phyloP scores from a whole-genome alignment of 2,329 filamentous ascomycete genomes.

The Pseudopyricularia cyperi region DNA sequence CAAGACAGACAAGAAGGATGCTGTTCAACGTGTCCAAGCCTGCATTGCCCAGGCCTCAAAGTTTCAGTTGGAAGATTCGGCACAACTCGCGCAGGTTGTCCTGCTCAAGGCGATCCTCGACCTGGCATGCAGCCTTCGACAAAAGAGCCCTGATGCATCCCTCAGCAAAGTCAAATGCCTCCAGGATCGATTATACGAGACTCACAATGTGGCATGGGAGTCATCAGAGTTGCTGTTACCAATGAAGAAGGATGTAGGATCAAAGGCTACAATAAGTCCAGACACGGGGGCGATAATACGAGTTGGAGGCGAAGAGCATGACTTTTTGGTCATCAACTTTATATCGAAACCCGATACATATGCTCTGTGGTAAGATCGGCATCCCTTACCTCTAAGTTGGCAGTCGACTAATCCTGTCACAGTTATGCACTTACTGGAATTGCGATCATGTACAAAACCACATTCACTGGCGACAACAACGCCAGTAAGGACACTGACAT shows the following conservation, averaged over 20 bases:
- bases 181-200: slow-evolving; percentile 48
- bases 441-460: slow-evolving; percentile 22
- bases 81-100: slow-evolving; percentile 52
- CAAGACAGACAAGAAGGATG: slow-evolving; percentile 49
- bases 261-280: slow-evolving; percentile 36
- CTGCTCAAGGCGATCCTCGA: slow-evolving; percentile 56
- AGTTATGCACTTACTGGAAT: slow-evolving; percentile 45
- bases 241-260: slow-evolving; percentile 35
- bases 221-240: slow-evolving; percentile 40
- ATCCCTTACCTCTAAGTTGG: not conserved
- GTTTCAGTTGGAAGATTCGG: slow-evolving; percentile 52
- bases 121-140: slow-evolving; percentile 54
- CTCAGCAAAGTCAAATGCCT: slow-evolving; percentile 47
- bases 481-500: not conserved
- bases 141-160: slow-evolving; percentile 43
- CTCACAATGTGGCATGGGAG: slow-evolving; percentile 30
- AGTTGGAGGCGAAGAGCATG: slow-evolving; percentile 31
- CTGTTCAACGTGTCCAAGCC: slow-evolving; percentile 55
- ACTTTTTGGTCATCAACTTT: slow-evolving; percentile 47
- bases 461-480: slow-evolving; percentile 22
- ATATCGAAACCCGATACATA: slow-evolving; percentile 47
- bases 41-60: slow-evolving; percentile 64
- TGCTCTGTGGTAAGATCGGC: slow-evolving; percentile 35
- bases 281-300: slow-evolving; percentile 44
- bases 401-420: slow-evolving; percentile 5